phyloP scores from a whole-genome alignment of 1,139 yeast species.

The Protomyces inouyei region DNA sequence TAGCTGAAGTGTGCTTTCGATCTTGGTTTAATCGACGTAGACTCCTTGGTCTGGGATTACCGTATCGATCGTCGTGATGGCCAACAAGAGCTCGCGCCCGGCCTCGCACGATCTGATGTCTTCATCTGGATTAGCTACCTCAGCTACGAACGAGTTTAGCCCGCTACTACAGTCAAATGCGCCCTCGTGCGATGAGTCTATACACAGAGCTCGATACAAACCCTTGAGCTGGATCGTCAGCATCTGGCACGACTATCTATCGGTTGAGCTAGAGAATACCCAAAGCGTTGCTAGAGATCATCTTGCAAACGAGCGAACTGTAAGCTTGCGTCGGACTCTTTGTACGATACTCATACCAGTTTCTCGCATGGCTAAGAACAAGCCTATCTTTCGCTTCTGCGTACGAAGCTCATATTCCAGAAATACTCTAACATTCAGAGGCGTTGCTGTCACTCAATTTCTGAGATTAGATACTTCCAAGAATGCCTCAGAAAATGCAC shows the following conservation, averaged over 20 bases:
- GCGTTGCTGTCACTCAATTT: slow-evolving; percentile 20
- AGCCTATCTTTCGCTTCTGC: slow-evolving; percentile 18
- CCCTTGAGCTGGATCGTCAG: no score
- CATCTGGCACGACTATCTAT: not conserved
- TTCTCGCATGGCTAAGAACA: slow-evolving; percentile 22
- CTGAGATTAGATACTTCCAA: slow-evolving; percentile 10
- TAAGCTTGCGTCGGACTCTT: not conserved
- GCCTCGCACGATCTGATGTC: no score
- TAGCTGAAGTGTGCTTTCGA: no score
- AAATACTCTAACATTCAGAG: not conserved
- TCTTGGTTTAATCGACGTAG: no score
- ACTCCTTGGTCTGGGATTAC: no score
- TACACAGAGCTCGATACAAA: no score
- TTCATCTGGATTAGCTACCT: no score
- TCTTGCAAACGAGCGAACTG: slow-evolving; percentile 11
- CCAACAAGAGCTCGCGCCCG: no score
- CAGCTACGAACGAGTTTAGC: no score
- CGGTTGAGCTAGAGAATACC: slow-evolving; percentile 14
- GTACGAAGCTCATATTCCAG: not conserved
- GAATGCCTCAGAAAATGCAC: not conserved
- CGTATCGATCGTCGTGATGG: no score
- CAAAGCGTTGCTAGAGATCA: slow-evolving; percentile 22
- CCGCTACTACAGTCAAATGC: no score
- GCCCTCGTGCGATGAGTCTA: no score
- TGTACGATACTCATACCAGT: not conserved